Evolutionary conservation across 345 rosid species (phyloP).

Genomic region (Rhodamnia argentea): DNA sequence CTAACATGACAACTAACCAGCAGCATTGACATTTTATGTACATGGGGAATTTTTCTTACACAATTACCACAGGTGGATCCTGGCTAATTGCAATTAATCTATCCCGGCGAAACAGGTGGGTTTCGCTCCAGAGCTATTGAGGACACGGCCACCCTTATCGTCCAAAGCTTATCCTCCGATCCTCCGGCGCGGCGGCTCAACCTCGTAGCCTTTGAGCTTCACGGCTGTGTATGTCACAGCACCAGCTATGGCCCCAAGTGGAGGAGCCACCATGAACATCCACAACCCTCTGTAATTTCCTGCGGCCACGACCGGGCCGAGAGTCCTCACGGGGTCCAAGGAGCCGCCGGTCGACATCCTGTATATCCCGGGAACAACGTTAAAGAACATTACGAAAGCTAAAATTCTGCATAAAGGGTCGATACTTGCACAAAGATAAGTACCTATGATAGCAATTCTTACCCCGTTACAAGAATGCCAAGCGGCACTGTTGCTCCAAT

Average conservation of each 20-base stretch:
- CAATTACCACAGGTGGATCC: neutral
- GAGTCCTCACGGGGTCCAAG: conserved; percentile 61
- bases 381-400: neutral
- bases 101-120: neutral
- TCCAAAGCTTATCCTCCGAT: conserved; percentile 12
- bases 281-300: conserved; percentile 62
- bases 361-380: neutral
- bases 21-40: neutral
- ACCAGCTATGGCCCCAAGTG: conserved; percentile 72
- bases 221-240: conserved; percentile 58
- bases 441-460: neutral
- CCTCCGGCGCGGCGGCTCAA: conserved; percentile 44
- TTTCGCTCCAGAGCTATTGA: neutral
- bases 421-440: neutral
- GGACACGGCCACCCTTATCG: neutral
- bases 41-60: neutral
- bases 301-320: conserved; percentile 86
- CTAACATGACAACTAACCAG: neutral
- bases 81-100: neutral
- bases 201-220: conserved; percentile 49
- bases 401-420: neutral
- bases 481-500: conserved; percentile 5
- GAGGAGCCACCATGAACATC: conserved; percentile 76
- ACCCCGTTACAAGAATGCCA: conserved; percentile 7
- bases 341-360: conserved; percentile 78